Conservation (phyloP, 2,329 filamentous ascomycete genomes). For the Epichloe coenophiala region DNA sequence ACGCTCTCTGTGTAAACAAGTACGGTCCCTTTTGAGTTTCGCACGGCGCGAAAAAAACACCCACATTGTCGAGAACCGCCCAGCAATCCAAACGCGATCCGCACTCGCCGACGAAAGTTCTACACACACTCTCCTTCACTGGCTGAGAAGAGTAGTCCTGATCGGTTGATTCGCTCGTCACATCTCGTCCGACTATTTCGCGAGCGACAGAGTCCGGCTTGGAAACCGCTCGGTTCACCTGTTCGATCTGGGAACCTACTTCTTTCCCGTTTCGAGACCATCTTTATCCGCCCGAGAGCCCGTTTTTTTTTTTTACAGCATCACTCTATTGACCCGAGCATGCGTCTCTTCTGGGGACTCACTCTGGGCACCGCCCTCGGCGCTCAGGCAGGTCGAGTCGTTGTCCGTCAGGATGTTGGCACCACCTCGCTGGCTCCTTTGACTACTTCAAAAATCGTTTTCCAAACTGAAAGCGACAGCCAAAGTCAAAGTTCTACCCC, state of each 20-base stretch:
- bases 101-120: not conserved
- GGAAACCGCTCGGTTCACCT: too few species aligned
- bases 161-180: not conserved
- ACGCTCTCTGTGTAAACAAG: not conserved
- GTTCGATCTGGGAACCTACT: too few species aligned
- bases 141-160: not conserved
- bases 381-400: constrained; percentile 6
- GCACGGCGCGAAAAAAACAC: too few species aligned
- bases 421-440: not conserved
- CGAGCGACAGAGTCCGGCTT: too few species aligned
- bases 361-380: constrained; percentile 12
- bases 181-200: too few species aligned
- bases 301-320: not conserved
- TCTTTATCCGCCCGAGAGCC: not conserved
- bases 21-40: not conserved
- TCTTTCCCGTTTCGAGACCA: not conserved
- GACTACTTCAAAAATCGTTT: not conserved
- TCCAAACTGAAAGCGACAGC: not conserved
- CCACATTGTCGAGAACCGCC: not conserved
- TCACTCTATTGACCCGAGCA: constrained; percentile 6
- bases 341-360: constrained; percentile 12
- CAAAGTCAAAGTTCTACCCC: constrained; percentile 8
- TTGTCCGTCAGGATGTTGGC: not conserved
- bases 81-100: not conserved
- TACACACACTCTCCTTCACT: not conserved